Percentiles rank a stretch among this genome's conserved stretches.
phyloP scores from a whole-genome alignment of 2,329 filamentous ascomycete species.

The Colletotrichum sidae region DNA sequence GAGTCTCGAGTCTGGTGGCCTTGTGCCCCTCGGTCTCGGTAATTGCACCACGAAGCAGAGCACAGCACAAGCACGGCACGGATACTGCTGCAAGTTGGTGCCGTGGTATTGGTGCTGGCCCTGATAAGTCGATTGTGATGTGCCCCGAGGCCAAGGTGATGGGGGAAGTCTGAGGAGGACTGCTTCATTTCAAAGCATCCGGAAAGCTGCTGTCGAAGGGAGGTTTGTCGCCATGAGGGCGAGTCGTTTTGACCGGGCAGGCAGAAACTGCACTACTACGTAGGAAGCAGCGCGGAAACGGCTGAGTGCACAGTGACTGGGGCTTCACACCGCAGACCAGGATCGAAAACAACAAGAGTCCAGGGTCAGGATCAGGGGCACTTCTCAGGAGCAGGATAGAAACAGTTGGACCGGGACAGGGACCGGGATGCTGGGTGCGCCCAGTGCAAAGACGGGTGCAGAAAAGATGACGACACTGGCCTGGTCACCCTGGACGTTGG shows the following conservation, averaged over 20 bases:
- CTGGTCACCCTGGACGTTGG: neutral
- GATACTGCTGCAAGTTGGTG: neutral
- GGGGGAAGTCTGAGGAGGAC: neutral
- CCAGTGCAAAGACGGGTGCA: conserved; percentile 23
- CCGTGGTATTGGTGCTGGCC: conserved; percentile 1
- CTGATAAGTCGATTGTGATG: neutral
- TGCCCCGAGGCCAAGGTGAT: no score
- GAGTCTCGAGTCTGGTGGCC: conserved; percentile 1
- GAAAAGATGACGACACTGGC: conserved; percentile 29
- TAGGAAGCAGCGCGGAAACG: conserved; percentile 28
- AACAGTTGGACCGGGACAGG: conserved; percentile 16
- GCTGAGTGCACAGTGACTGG: conserved; percentile 10
- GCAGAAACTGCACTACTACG: conserved; percentile 1
- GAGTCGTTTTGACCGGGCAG: neutral
- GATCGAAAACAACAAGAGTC: conserved; percentile 11
- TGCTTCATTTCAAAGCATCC: neutral
- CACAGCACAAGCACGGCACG: no score
- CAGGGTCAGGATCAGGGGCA: neutral
- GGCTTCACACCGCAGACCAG: conserved; percentile 15
- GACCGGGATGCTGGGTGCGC: conserved; percentile 33
- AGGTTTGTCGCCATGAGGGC: no score
- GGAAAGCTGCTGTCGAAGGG: neutral
- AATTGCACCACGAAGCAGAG: neutral
- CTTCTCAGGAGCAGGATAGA: neutral
- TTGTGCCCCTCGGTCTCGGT: neutral